Conservation (phyloP, 805 yeast genomes). For the Nakazawaea wickerhamii region DNA sequence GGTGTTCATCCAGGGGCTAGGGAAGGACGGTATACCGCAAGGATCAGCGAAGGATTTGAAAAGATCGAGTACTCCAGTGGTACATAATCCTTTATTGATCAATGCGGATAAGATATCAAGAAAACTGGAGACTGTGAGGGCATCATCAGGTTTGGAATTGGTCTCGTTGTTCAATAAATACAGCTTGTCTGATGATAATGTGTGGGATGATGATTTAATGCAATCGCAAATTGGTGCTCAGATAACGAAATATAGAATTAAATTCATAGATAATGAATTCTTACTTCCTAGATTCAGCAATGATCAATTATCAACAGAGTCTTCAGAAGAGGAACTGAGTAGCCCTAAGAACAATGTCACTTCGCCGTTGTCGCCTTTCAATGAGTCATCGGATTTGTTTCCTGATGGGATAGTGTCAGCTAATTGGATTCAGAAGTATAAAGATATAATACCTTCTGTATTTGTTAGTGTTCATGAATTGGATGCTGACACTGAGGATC, state of each 20-base stretch:
- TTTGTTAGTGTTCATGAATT: slow-evolving; percentile 40
- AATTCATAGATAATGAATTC: slow-evolving; percentile 24
- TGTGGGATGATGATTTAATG: slow-evolving; percentile 19
- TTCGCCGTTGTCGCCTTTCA: slow-evolving; percentile 39
- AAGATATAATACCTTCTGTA: slow-evolving; percentile 40
- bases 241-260: slow-evolving; percentile 24
- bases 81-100: slow-evolving; percentile 9
- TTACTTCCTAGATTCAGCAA: slow-evolving; percentile 18
- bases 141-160: slow-evolving; percentile 25
- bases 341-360: not conserved
- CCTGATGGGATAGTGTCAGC: slow-evolving; percentile 37
- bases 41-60: slow-evolving; percentile 14
- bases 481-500: slow-evolving; percentile 25
- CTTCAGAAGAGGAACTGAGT: not conserved
- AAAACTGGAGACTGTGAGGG: slow-evolving; percentile 19
- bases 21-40: slow-evolving; percentile 19
- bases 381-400: slow-evolving; percentile 31
- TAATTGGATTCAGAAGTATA: slow-evolving; percentile 52
- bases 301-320: not conserved
- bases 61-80: slow-evolving; percentile 1
- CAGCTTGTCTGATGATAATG: slow-evolving; percentile 12
- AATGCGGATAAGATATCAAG: slow-evolving; percentile 16
- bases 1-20: slow-evolving; percentile 38
- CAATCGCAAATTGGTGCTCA: slow-evolving; percentile 14
- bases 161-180: slow-evolving; percentile 26